Conservation (phyloP, 805 yeast species). For the Cyberlindnera misumaiensis region DNA sequence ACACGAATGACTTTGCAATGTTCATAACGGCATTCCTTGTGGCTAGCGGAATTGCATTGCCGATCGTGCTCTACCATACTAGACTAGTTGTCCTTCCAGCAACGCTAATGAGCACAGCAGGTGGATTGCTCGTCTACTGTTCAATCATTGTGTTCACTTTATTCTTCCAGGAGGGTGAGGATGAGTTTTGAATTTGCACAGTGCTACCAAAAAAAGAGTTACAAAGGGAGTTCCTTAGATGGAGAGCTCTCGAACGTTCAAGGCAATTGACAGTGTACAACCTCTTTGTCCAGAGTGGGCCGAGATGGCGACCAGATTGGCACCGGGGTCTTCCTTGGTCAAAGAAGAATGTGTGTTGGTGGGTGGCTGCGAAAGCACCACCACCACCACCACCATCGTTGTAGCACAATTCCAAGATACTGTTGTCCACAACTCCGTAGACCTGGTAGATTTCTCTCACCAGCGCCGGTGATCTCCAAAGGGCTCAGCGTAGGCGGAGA, state of each 20-base stretch:
- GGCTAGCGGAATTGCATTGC: slow-evolving; percentile 68
- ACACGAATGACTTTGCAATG: slow-evolving; percentile 70
- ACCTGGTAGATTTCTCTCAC: slow-evolving; percentile 19
- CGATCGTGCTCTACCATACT: slow-evolving; percentile 71
- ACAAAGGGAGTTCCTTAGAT: background rate
- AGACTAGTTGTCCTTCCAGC: slow-evolving; percentile 65
- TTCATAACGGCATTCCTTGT: slow-evolving; percentile 74
- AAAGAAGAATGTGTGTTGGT: slow-evolving; percentile 24
- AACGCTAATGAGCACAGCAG: slow-evolving; percentile 66
- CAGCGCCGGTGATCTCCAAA: slow-evolving; percentile 10
- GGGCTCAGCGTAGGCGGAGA: slow-evolving; percentile 23
- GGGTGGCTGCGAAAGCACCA: slow-evolving; percentile 24
- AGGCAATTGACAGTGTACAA: too few species aligned
- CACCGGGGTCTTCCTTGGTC: slow-evolving; percentile 14
- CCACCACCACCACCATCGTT: too few species aligned
- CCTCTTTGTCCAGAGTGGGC: too few species aligned
- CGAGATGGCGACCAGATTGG: slow-evolving; percentile 7
- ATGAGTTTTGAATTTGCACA: slow-evolving; percentile 25
- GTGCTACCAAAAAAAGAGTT: background rate
- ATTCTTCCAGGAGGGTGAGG: slow-evolving; percentile 52
- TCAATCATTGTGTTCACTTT: slow-evolving; percentile 78
- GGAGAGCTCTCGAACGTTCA: too few species aligned
- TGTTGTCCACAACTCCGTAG: slow-evolving; percentile 26
- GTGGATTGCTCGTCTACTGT: slow-evolving; percentile 79
- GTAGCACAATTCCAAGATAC: slow-evolving; percentile 26